Evolutionary conservation across 495 filamentous ascomycete genomes (phyloP), one percentile per base, ranked within the genome.

Genomic region (Penicillium malachiteum): DNA sequence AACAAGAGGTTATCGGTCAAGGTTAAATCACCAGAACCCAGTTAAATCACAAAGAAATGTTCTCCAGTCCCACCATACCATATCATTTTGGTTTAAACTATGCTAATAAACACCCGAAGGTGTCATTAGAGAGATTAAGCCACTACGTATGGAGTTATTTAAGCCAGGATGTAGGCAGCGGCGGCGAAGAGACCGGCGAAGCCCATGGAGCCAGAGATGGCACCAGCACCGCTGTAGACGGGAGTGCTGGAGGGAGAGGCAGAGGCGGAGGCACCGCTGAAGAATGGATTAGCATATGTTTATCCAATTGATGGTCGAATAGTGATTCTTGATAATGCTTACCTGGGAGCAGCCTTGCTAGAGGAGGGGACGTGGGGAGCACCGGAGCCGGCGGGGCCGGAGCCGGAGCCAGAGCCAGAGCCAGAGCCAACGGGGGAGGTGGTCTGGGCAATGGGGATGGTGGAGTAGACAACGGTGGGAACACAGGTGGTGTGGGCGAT

Each of bases 121-220:
- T 56, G 38, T 37, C 42, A 34, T 21, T 50, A 37, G 55, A 59
- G 46, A 47, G 35, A 37, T 46, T 43, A 57, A 35, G 52, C 60
- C 63, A 59, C 63, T 62, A 69, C 56, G 55, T 64, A 71, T 48
- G 65, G 59, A 65, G 63, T 66, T 44, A 68, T 77, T 72, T 82
- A 82, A 65, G 75, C 78, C 63, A 82, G 63, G 73, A 82, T 72
- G 73, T 80, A 68, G 67, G 78, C 79, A 41, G 76, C 77, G 52
- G 69, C 67, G 58, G 77, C 78, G 55, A 78, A 77, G 26, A 67
- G 67, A 70, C 73, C 76, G 56, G 78, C 76, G 66, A 78, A 71
- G 64, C 65, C 67, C 64, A 81, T 68, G 44, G 76, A 79, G 72
- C 69, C 68, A 67, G 69, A 67, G 61, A 80, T 48, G 60, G 76